Evolutionary conservation across 768 basidiomycete genomes (phyloP).

Genomic region (Tulasnella sp.): DNA sequence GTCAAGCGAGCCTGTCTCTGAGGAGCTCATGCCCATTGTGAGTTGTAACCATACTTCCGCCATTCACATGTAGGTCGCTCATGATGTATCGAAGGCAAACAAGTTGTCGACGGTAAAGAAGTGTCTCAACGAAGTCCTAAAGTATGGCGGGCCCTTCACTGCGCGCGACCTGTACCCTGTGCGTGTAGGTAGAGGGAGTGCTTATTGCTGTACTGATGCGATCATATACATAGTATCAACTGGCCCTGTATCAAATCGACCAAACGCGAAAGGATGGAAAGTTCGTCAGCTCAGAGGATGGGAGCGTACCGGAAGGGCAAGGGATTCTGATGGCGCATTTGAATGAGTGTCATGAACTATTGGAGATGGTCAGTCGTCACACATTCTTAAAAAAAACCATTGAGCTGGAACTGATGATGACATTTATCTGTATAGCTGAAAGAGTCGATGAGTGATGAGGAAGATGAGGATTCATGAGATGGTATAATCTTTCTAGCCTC

Average conservation of each 20-base stretch:
- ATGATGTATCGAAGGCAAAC: constrained; percentile 54
- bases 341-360: constrained; percentile 89
- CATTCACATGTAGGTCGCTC: no score
- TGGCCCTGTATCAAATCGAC: constrained; percentile 92
- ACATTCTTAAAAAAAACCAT: neutral
- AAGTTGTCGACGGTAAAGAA: constrained; percentile 95
- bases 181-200: constrained; percentile 25
- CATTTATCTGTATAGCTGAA: no score
- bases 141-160: constrained; percentile 88
- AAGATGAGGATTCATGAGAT: constrained; percentile 24
- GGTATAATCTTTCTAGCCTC: no score
- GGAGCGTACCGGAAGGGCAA: constrained; percentile 88
- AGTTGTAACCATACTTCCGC: constrained; percentile 22
- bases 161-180: constrained; percentile 91
- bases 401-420: constrained; percentile 76
- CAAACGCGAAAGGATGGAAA: constrained; percentile 86
- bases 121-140: constrained; percentile 89
- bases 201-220: neutral
- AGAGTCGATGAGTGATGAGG: constrained; percentile 71
- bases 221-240: constrained; percentile 57
- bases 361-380: constrained; percentile 67
- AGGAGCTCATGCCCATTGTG: constrained; percentile 95
- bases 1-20: constrained; percentile 92
- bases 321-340: constrained; percentile 93
- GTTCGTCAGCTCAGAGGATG: constrained; percentile 72